Evolutionary conservation across 306 rosid genomes (phyloP).

Genomic region (Ormosia emarginata): DNA sequence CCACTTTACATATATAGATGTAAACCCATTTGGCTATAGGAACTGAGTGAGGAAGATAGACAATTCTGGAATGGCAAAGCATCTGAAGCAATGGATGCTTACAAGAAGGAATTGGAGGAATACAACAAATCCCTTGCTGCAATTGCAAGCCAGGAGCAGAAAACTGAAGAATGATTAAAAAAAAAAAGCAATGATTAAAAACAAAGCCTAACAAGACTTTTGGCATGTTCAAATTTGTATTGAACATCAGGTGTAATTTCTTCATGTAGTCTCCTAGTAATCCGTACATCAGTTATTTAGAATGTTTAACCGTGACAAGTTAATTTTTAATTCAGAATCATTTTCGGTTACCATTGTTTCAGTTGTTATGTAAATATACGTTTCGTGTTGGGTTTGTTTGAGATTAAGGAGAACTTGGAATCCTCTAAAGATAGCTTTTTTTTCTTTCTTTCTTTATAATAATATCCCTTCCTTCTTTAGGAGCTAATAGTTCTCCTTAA

Average conservation of each 20-base stretch:
- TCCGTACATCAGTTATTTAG: neutral
- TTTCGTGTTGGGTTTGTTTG: too few species aligned
- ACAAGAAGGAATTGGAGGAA: slow-evolving; percentile 75
- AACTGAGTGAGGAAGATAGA: slow-evolving; percentile 68
- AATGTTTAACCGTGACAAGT: neutral
- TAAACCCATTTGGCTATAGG: slow-evolving; percentile 31
- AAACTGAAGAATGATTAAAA: neutral
- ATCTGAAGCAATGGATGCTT: slow-evolving; percentile 73
- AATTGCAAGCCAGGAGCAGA: slow-evolving; percentile 12
- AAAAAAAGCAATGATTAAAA: neutral
- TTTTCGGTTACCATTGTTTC: too few species aligned
- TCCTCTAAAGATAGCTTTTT: too few species aligned
- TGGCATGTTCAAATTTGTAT: slow-evolving; percentile 41
- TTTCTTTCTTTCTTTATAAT: too few species aligned
- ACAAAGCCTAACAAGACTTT: neutral
- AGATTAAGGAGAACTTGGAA: too few species aligned
- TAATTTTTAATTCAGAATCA: neutral
- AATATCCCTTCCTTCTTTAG: too few species aligned
- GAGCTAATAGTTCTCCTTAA: too few species aligned
- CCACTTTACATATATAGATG: neutral
- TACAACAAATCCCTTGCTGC: slow-evolving; percentile 59
- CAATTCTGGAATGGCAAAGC: slow-evolving; percentile 71
- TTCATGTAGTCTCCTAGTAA: neutral
- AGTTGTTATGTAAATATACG: too few species aligned
- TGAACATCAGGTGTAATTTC: slow-evolving; percentile 26